Evolutionary conservation across 2,329 filamentous ascomycete species (phyloP), one percentile per base, ranked within the genome.

Genomic region (Ophiostoma sp.): DNA sequence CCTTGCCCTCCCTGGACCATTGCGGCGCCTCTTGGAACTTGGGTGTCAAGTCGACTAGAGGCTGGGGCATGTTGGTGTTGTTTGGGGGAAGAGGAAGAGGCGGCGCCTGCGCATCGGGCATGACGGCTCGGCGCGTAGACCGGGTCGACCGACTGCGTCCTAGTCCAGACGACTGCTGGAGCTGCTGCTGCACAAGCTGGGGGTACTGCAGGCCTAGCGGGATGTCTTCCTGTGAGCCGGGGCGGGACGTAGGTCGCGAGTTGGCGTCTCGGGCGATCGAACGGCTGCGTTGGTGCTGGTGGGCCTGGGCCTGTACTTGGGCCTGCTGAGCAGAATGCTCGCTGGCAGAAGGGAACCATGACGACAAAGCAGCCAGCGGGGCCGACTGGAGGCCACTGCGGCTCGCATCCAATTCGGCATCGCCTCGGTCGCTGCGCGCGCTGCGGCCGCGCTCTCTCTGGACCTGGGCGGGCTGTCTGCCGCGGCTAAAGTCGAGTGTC

Each of bases 31-130:
- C 87, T 65, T 83, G 81, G 74, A 88, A 89, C 65, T 82, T 80
- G 0, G 87, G 86, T 0, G 87, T 87, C 55, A 92, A 81, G 73
- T 91, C 89, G 42, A 93, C 78, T 5, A 93, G 81, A 1, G 90
- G 89, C 70, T 86, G 87, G 2, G 82, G 81, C 73, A 68, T 44
- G 40, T 45, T 58, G 7, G 62, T 36, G 47, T 58, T 65, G 7
- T 14, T 27, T n/a, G 14, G 2, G 89, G 89, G 71, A 86, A 87
- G 3, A 36, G 82, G 81, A 73, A 69, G 41, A 2, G 66, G 41
- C 36, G 69, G 58, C 40, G 38, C n/a, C 18, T 52, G 60, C 1
- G 44, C 5, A 4, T 63, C 60, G 12, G 5, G 42, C 4, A 1
- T 4, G 3, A 58, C 8, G 6, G 44, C n/a, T 16, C 40, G 58